Base-by-base conservation (phyloP, 805 yeast genomes). In the Ogataea trehalophila region DNA sequence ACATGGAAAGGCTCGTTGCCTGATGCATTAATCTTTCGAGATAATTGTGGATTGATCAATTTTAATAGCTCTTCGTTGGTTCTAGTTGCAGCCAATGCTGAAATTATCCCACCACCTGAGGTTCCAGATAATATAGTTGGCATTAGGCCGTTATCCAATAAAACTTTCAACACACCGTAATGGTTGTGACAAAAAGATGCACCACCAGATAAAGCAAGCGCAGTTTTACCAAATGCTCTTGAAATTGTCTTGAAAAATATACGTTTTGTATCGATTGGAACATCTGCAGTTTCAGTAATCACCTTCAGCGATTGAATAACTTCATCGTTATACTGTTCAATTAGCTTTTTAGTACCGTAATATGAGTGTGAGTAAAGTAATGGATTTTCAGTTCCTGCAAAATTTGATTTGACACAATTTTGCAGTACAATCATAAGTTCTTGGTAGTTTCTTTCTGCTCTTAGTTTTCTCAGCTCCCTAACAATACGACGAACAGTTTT, bases 151-250 rank as follows among this genome's bases (percentile, higher is more conserved):
- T 77, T 76, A 49, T 87, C 90, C 5, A 85, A 65, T 37, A 87
- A 63, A 0, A 90, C 91, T 52, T 81, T 82, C 26, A 85, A 74
- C 3, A 86, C 78, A 2, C 95, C 95, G 65, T 85, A 82, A 63
- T 86, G 95, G 33, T 82, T 79, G 55, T 84, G 83, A 1, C 91
- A 80, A 62, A 86, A 87, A 31, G 86, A 77, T 1, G 90, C 95
- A 22, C 94, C 95, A 4, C 95, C 94, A 47, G 85, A 77, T 26
- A 86, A 69, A 52, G 88, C 81, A 15, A 86, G 67, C 0, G 92
- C 90, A 0, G 89, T 72, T 49, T 77, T 77, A 8, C 95, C 95
- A 60, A 77, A 82, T 60, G 84, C 84, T 58, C 77, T 77, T 63
- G 75, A 75, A 26, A 82, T 71, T 9, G 75, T 73, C 44, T 75